phyloP scores from a whole-genome alignment of 805 yeast genomes.

The Metschnikowia borealis region DNA sequence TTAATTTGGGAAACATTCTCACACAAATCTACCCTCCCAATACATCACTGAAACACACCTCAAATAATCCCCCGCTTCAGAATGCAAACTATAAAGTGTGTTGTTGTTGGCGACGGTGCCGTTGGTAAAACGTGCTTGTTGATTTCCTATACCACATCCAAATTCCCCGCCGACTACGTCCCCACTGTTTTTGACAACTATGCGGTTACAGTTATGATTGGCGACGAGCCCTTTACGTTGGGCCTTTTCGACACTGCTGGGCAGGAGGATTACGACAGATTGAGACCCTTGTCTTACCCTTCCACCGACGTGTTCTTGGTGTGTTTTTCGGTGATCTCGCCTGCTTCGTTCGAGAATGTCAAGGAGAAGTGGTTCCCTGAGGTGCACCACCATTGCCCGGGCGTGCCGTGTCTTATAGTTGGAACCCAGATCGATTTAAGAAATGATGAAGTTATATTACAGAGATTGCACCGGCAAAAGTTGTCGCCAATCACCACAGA shows the following conservation, averaged over 20 bases:
- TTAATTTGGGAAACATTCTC: conserved; percentile 4
- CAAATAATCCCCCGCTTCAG: not conserved
- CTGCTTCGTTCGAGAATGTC: conserved; percentile 95
- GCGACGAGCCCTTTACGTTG: conserved; percentile 95
- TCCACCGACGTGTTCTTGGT: conserved; percentile 95
- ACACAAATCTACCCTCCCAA: conserved; percentile 2
- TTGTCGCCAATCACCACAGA: conserved; percentile 80
- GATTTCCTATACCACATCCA: conserved; percentile 93
- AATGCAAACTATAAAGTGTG: conserved; percentile 80
- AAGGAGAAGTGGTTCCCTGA: conserved; percentile 99
- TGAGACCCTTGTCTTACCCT: conserved; percentile 94
- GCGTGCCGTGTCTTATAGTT: conserved; percentile 93
- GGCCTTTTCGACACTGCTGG: conserved; percentile 99
- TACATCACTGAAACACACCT: conserved; percentile 1
- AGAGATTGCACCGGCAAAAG: conserved; percentile 86
- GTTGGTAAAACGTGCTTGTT: conserved; percentile 96
- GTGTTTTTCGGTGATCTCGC: conserved; percentile 94
- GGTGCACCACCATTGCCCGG: conserved; percentile 95
- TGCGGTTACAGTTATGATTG: conserved; percentile 93
- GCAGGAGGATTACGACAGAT: conserved; percentile 97
- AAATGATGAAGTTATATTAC: conserved; percentile 86
- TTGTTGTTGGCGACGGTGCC: conserved; percentile 99
- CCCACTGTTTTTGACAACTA: conserved; percentile 98
- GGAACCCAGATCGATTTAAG: conserved; percentile 96
- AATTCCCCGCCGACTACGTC: conserved; percentile 96